Percentiles rank a stretch among this genome's conserved stretches.
These are phyloP conservation scores for Camelina hispida DNA, from an alignment of 345 rosid genomes.

Conservation along the genomic window DNA sequence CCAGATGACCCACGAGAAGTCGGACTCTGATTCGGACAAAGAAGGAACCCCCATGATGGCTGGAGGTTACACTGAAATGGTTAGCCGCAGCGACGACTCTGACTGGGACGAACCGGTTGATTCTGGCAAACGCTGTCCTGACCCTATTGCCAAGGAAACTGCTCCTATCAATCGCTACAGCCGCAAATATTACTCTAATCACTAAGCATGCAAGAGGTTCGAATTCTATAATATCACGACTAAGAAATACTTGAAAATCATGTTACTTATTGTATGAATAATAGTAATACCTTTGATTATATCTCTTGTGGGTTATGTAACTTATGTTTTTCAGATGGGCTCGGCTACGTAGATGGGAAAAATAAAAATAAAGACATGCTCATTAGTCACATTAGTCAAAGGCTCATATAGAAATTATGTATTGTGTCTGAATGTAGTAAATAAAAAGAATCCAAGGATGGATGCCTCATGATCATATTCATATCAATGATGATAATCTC, in stretches of 20 bases:
- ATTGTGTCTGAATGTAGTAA: constrained; percentile 6
- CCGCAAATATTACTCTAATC: not conserved
- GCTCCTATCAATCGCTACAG: not conserved
- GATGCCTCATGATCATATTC: constrained; percentile 7
- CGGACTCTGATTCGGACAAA: constrained; percentile 7
- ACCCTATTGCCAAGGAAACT: not conserved
- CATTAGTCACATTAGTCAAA: constrained; percentile 7
- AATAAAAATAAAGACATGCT: constrained; percentile 14
- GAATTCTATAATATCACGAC: not conserved
- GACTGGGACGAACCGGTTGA: not conserved
- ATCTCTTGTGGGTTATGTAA: not conserved
- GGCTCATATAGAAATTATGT: not conserved
- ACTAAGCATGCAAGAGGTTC: constrained; percentile 23
- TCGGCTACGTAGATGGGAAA: not conserved
- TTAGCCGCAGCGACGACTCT: not conserved
- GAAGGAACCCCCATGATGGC: constrained; percentile 7
- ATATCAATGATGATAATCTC: constrained; percentile 19
- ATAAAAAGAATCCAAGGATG: constrained; percentile 15
- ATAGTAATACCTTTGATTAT: not conserved
- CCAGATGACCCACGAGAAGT: not conserved
- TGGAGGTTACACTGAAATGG: not conserved
- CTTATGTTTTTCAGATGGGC: constrained; percentile 9
- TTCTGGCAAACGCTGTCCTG: not conserved
- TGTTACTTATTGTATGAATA: not conserved
- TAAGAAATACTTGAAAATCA: not conserved